Evolutionary conservation across 2,329 filamentous ascomycete genomes (phyloP).

Genomic region (Scedosporium minutisporum): DNA sequence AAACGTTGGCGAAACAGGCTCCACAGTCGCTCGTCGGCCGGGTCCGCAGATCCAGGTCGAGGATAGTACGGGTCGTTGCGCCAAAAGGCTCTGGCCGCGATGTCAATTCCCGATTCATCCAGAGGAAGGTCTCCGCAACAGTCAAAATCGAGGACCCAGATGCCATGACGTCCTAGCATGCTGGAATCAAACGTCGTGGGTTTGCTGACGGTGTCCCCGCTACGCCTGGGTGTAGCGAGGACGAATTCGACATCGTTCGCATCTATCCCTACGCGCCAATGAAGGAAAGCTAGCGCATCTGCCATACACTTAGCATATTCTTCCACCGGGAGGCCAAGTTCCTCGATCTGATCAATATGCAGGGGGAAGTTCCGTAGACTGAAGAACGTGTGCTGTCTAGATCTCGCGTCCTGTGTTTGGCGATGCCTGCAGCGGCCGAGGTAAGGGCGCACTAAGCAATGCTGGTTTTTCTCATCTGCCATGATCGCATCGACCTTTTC

Average conservation of each 20-base stretch:
- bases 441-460: neutral
- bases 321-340: neutral
- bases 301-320: constrained; percentile 27
- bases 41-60: constrained; percentile 17
- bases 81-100: constrained; percentile 33
- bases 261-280: constrained; percentile 38
- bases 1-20: neutral
- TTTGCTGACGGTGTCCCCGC: neutral
- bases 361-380: neutral
- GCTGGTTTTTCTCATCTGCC: neutral
- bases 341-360: neutral
- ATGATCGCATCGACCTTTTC: neutral
- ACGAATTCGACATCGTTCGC: constrained; percentile 48
- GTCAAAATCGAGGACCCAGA: constrained; percentile 42
- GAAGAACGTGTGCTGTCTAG: neutral
- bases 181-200: neutral
- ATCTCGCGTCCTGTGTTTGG: neutral
- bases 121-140: constrained; percentile 23
- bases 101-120: constrained; percentile 27
- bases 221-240: constrained; percentile 21
- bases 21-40: constrained; percentile 7
- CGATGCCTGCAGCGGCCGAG: neutral
- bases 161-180: constrained; percentile 16
- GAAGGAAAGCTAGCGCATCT: constrained; percentile 36
- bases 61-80: constrained; percentile 44